Conservation (phyloP, 2,329 filamentous ascomycete species). For the Fusarium kyushuense region DNA sequence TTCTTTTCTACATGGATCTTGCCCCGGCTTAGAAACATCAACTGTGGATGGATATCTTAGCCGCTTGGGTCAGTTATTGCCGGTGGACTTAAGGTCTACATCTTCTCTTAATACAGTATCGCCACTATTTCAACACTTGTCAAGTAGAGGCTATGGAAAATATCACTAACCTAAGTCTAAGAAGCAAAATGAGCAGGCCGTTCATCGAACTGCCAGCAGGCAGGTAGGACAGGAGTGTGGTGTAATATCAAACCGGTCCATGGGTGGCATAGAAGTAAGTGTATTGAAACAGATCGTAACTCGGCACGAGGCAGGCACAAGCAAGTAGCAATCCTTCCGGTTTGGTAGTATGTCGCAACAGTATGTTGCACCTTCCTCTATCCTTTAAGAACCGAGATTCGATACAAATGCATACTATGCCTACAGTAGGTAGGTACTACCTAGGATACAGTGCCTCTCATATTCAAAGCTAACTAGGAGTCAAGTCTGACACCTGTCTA, state of each 20-base stretch:
- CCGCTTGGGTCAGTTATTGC: slow-evolving; percentile 3
- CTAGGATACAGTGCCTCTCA: not conserved
- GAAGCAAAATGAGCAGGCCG: not conserved
- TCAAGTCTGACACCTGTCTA: not conserved
- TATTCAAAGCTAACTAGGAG: not conserved
- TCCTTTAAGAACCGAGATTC: not conserved
- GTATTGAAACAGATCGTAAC: slow-evolving; percentile 1
- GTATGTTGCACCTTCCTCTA: not conserved
- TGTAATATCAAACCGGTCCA: not conserved
- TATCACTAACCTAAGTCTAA: too few relatives aligned
- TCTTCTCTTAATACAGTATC: not conserved
- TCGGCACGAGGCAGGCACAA: slow-evolving; percentile 1
- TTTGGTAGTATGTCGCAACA: not conserved
- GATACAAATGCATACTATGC: not conserved
- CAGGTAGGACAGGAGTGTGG: not conserved
- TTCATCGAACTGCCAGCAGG: not conserved
- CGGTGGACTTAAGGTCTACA: not conserved
- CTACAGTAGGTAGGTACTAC: too few relatives aligned
- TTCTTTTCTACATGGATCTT: slow-evolving; percentile 18
- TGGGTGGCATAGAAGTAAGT: not conserved
- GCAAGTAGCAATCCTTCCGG: not conserved
- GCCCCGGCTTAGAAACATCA: slow-evolving; percentile 21
- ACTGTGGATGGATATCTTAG: slow-evolving; percentile 15
- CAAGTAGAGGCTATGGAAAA: not conserved
- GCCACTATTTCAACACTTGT: not conserved